Evolutionary conservation across 768 basidiomycete species (phyloP).

Genomic region (Boletellus ananas): DNA sequence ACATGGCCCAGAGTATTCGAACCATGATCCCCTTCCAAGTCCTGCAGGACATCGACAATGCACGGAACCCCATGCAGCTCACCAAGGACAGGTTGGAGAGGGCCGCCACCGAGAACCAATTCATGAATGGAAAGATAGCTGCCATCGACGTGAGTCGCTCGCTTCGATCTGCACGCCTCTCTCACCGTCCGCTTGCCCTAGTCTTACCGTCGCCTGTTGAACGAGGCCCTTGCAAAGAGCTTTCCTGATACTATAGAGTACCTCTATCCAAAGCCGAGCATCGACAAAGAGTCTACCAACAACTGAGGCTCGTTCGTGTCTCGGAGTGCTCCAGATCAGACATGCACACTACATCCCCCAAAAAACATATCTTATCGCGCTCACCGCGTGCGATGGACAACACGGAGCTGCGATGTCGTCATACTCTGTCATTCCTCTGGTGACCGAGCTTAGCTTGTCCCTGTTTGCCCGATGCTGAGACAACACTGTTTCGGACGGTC

Average conservation of each 20-base stretch:
- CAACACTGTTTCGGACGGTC: conserved; percentile 13
- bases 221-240: conserved; percentile 66
- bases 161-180: neutral
- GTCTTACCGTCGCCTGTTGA: conserved; percentile 66
- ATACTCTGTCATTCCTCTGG: conserved; percentile 4
- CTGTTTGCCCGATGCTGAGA: conserved; percentile 4
- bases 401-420: neutral
- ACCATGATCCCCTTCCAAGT: conserved; percentile 76
- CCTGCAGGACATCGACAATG: conserved; percentile 73
- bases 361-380: neutral
- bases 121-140: conserved; percentile 84
- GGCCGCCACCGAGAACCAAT: conserved; percentile 85
- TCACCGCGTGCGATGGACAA: conserved; percentile 5
- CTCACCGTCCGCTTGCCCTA: conserved; percentile 26
- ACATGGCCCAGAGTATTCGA: conserved; percentile 56
- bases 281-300: conserved; percentile 7
- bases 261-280: conserved; percentile 14
- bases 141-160: conserved; percentile 59
- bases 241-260: conserved; percentile 54
- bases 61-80: conserved; percentile 76
- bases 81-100: conserved; percentile 79
- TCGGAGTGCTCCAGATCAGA: neutral
- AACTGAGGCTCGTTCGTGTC: conserved; percentile 3
- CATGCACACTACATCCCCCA: neutral
- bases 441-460: neutral